These are phyloP conservation scores for Suillus americanus DNA, from an alignment of 768 basidiomycete genomes.

Conservation along the genomic window DNA sequence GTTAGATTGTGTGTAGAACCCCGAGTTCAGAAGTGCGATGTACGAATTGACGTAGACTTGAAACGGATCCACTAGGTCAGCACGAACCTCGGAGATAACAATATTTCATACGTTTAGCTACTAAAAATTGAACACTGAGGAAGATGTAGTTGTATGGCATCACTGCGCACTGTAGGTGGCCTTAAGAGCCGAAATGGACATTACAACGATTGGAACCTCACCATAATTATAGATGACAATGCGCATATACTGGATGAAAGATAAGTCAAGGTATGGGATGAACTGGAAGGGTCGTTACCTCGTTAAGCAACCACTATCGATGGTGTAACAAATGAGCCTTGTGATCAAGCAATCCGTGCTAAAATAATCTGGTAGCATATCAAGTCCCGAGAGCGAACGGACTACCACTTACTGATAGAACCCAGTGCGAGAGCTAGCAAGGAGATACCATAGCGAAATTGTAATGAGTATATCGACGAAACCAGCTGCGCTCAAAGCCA, in stretches of 20 bases:
- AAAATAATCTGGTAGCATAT: neutral
- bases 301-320: constrained; percentile 2
- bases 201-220: neutral
- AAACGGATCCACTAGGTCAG: neutral
- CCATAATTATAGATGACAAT: neutral
- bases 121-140: neutral
- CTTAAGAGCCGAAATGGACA: neutral
- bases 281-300: neutral
- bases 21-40: constrained; percentile 4
- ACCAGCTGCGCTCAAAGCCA: neutral
- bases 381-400: neutral
- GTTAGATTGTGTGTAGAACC: neutral
- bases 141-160: neutral
- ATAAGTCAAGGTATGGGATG: neutral
- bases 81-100: too few relatives aligned
- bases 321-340: neutral
- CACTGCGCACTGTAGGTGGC: neutral
- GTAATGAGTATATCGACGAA: neutral
- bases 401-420: neutral
- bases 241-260: neutral
- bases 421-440: constrained; percentile 4
- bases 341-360: constrained; percentile 2
- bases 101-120: neutral
- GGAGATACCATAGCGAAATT: constrained; percentile 3
- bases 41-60: constrained; percentile 8